A percentile compares a stretch with the other conserved stretches of the same genome.
These are phyloP conservation scores for Hymenoscyphus salicellus DNA, from an alignment of 2,329 filamentous ascomycete genomes.

Conservation along the genomic window DNA sequence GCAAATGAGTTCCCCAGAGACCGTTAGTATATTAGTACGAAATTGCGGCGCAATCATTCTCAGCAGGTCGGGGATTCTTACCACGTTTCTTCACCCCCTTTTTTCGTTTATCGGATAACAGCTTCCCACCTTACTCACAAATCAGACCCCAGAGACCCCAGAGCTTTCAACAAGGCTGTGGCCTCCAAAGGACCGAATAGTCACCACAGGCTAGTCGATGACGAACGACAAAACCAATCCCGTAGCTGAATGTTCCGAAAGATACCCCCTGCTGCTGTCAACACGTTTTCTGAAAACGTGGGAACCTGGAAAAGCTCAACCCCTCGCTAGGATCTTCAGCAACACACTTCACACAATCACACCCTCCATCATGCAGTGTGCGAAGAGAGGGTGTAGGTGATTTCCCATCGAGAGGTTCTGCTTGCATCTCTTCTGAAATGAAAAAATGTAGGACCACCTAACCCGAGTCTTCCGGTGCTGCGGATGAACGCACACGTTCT, in stretches of 20 bases:
- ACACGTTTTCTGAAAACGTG: conserved; percentile 9
- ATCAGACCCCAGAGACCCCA: not conserved
- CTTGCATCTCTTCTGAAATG: not conserved
- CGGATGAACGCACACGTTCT: not conserved
- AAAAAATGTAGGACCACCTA: not conserved
- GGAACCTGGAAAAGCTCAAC: not conserved
- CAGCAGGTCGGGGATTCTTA: not conserved
- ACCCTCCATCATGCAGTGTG: not conserved
- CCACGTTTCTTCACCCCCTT: not conserved
- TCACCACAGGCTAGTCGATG: not conserved
- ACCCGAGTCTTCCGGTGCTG: not conserved
- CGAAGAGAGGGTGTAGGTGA: not conserved
- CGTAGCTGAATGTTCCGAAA: not conserved
- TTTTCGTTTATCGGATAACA: not conserved
- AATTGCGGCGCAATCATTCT: not conserved
- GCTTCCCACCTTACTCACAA: not conserved
- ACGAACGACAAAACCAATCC: not conserved
- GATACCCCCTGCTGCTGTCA: conserved; percentile 8
- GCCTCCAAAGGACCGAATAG: conserved; percentile 4
- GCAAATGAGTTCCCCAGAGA: conserved; percentile 1
- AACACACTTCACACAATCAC: not conserved
- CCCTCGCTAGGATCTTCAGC: not conserved
- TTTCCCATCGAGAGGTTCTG: not conserved
- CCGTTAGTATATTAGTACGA: not conserved
- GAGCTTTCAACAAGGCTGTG: not conserved